A percentile compares a stretch with the other conserved stretches of the same genome.
Conservation (phyloP, 2,329 filamentous ascomycete genomes). For the Ramichloridium luteum region DNA sequence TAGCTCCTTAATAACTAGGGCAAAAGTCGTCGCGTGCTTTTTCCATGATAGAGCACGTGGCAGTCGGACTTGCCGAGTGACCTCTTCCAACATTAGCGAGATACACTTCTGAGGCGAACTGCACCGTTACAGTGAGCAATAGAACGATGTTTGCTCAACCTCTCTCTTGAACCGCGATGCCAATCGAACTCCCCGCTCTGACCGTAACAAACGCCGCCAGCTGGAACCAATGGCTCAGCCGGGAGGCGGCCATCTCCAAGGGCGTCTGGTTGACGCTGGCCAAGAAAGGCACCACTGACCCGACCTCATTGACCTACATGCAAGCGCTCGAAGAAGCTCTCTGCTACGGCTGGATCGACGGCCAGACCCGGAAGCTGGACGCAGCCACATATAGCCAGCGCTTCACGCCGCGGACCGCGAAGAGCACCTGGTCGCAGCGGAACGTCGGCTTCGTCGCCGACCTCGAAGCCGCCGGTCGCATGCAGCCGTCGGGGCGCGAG, state of each 20-base stretch:
- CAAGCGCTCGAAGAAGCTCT: slow-evolving; percentile 46
- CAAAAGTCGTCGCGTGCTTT: no score
- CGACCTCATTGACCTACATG: slow-evolving; percentile 31
- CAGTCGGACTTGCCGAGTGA: no score
- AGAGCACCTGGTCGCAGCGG: slow-evolving; percentile 47
- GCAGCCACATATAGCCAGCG: slow-evolving; percentile 41
- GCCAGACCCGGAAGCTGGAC: slow-evolving; percentile 38
- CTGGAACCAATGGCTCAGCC: slow-evolving; percentile 13
- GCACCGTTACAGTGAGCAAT: no score
- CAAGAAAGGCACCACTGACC: slow-evolving; percentile 11
- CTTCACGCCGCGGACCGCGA: slow-evolving; percentile 45
- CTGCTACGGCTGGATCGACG: slow-evolving; percentile 53
- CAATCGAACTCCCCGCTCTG: slow-evolving; percentile 10
- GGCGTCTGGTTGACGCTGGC: slow-evolving; percentile 16
- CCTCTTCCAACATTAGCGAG: no score
- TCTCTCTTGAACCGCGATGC: no score
- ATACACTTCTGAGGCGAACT: no score
- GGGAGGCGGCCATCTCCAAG: slow-evolving; percentile 4
- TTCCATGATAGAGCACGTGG: no score
- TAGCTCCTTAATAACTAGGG: no score
- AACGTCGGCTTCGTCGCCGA: slow-evolving; percentile 43
- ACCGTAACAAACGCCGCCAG: slow-evolving; percentile 9
- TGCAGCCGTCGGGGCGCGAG: slow-evolving; percentile 37
- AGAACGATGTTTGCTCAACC: no score
- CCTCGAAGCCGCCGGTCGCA: slow-evolving; percentile 36